A percentile compares a stretch with the other conserved stretches of the same genome.
phyloP scores from a whole-genome alignment of 1,139 yeast genomes.

The Sugiyamaella pinicola region DNA sequence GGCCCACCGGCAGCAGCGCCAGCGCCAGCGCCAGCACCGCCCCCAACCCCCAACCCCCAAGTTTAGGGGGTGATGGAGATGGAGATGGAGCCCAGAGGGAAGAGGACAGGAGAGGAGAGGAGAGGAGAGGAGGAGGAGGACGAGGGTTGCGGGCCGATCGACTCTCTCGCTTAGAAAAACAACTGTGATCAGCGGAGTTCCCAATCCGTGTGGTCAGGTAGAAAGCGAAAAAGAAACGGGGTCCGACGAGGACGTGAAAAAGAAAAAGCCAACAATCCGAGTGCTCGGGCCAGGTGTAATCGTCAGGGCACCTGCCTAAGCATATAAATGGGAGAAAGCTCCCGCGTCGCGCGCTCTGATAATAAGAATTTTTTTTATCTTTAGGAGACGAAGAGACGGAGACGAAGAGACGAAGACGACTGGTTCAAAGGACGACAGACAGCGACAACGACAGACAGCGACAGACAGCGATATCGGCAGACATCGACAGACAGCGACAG shows the following conservation, averaged over 20 bases:
- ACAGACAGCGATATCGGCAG: too few species aligned
- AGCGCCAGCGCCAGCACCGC: too few species aligned
- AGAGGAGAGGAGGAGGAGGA: background rate
- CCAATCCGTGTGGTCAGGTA: background rate
- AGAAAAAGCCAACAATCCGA: background rate
- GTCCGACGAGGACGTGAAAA: background rate
- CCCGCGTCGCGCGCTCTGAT: slow-evolving; percentile 19
- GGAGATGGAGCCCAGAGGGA: too few species aligned
- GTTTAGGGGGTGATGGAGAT: too few species aligned
- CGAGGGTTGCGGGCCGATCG: background rate
- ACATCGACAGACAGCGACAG: too few species aligned
- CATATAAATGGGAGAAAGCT: slow-evolving; percentile 18
- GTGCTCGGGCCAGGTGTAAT: slow-evolving; percentile 21
- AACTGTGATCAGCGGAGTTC: background rate
- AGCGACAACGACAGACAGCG: too few species aligned
- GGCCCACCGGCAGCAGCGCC: too few species aligned
- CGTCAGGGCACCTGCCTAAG: slow-evolving; percentile 21
- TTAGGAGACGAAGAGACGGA: too few species aligned
- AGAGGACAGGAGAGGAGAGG: background rate
- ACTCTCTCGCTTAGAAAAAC: background rate
- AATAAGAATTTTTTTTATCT: too few species aligned
- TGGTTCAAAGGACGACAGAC: too few species aligned
- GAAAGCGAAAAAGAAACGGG: background rate
- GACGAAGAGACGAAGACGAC: too few species aligned
- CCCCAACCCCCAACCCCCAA: too few species aligned